A percentile compares a stretch with the other conserved stretches of the same genome.
Evolutionary conservation across 148 eudicot species (phyloP).

Genomic region (Fagopyrum homotropicum): DNA sequence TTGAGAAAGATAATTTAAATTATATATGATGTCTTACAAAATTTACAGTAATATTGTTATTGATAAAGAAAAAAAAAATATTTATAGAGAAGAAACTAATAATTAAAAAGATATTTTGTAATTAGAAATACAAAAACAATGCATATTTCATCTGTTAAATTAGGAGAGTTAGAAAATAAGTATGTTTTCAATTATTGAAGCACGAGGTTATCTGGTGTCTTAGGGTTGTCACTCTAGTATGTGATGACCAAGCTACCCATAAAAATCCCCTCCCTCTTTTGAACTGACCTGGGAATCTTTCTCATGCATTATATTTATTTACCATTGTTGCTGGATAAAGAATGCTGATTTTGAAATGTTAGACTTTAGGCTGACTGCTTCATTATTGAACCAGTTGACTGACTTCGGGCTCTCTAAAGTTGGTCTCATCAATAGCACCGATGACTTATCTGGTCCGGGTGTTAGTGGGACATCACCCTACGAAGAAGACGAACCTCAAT

Average conservation of each 20-base stretch:
- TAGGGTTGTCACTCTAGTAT: not conserved
- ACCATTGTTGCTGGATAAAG: constrained; percentile 10
- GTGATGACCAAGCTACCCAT: not conserved
- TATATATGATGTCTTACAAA: too few species aligned
- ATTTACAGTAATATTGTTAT: too few species aligned
- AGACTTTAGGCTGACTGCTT: constrained; percentile 1
- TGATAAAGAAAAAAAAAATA: too few species aligned
- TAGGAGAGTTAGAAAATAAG: too few species aligned
- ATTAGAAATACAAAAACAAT: too few species aligned
- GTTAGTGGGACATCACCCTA: constrained; percentile 56
- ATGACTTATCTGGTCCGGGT: constrained; percentile 94
- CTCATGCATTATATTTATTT: not conserved
- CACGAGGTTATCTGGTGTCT: too few species aligned
- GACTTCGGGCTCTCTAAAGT: constrained; percentile 99
- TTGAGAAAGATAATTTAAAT: too few species aligned
- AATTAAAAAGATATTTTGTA: too few species aligned
- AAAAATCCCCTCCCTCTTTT: not conserved
- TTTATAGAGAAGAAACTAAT: too few species aligned
- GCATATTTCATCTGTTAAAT: too few species aligned
- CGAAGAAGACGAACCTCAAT: constrained; percentile 62
- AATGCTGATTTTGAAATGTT: not conserved
- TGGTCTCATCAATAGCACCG: constrained; percentile 99
- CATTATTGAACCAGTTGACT: constrained; percentile 57
- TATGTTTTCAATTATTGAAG: too few species aligned
- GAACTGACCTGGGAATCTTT: not conserved